Percentiles rank a stretch among this genome's conserved stretches.
phyloP scores from a whole-genome alignment of 208 protist species.

The Spongospora subterranea region DNA sequence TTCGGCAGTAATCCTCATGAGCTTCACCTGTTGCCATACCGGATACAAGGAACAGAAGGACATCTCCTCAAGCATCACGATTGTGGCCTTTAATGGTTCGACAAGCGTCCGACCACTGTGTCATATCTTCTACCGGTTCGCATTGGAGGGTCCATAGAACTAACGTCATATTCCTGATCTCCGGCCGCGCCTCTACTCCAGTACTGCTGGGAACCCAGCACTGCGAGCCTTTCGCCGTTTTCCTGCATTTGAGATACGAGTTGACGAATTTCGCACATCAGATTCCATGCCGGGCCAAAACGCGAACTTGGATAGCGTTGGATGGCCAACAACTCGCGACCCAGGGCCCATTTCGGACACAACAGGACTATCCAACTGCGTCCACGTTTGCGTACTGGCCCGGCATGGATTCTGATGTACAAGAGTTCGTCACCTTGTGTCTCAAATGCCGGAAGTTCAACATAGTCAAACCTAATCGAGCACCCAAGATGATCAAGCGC shows the following conservation, averaged over 20 bases:
- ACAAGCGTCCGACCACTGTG: neutral
- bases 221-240: neutral
- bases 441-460: neutral
- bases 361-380: neutral
- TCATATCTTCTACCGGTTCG: neutral
- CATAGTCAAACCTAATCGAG: neutral
- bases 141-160: neutral
- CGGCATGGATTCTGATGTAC: neutral
- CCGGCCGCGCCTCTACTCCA: neutral
- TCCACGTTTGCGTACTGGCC: neutral
- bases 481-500: neutral
- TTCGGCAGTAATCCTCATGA: neutral
- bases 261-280: neutral
- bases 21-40: neutral
- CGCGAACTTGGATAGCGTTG: neutral
- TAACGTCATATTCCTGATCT: neutral
- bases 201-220: neutral
- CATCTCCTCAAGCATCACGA: neutral
- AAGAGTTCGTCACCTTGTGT: neutral
- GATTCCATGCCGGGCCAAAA: neutral
- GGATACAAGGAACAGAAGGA: neutral
- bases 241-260: neutral
- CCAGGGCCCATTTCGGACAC: neutral
- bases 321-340: neutral
- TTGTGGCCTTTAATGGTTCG: neutral